Evolutionary conservation across 352 stramenopile genomes (phyloP), one percentile per base, ranked within the genome.

Genomic region (Pythium rishiriense): DNA sequence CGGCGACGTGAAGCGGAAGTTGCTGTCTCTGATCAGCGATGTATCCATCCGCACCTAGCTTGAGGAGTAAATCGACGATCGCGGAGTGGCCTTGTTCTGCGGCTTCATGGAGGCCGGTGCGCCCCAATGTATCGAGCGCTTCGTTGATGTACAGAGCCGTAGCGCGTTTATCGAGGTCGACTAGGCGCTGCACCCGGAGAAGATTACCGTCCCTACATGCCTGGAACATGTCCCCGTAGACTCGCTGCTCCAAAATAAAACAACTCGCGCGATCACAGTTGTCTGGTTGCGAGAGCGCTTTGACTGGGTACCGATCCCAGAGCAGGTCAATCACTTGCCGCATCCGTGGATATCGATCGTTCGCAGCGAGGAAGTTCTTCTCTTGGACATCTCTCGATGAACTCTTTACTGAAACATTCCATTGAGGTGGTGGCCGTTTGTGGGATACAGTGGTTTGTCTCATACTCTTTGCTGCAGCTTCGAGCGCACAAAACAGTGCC

Each of bases 241-340:
- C 62, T 58, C 79, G 60, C 28, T 78, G 79, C 54, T 87, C 78
- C 8, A 90, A 35, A 4, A 62, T 39, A 19, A 90, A 50, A 22
- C 81, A 90, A 51, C 70, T 78, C 0, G 24, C 64, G 22, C 72
- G 68, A 48, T 73, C 75, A 47, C 67, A 76, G 9, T 56, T 35
- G 25, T 84, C 78, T 22, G 52, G 31, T 19, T 59, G 60, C 11
- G 50, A 51, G 8, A 90, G 71, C 42, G 75, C 58, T 10, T 64
- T 17, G 2, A 67, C 15, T 1, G 71, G 60, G 21, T 83, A 87
- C 10, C 64, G 69, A 58, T 90, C 78, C 81, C 81, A 90, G 1
- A 90, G 52, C 17, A 90, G 61, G 64, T 88, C 78, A 39, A 90
- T 85, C 17, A 88, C 81, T 73, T 90, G 81, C 1, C 76, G 78